Evolutionary conservation across 306 rosid genomes (phyloP).

Genomic region (Sicyos edulis): DNA sequence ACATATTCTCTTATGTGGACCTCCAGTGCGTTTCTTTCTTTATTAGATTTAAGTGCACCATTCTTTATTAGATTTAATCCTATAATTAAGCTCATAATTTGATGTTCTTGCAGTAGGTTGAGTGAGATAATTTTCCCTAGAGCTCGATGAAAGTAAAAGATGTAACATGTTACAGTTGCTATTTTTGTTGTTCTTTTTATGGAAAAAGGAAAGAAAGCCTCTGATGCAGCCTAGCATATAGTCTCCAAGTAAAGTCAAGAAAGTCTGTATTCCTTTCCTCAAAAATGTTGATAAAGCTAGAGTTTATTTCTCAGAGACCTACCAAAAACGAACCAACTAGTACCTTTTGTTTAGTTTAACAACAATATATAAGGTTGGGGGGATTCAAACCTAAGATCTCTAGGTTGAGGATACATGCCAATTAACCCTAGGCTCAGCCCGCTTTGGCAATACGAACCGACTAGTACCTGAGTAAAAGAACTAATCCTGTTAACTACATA

Average conservation of each 20-base stretch:
- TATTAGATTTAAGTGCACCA: not conserved
- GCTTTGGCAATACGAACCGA: not conserved
- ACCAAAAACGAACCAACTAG: not conserved
- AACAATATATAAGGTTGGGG: too few species aligned
- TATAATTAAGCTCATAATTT: not conserved
- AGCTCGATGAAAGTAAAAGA: not conserved
- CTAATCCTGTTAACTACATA: not conserved
- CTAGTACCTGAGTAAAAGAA: not conserved
- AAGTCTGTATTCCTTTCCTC: not conserved
- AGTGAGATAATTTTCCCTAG: slow-evolving; percentile 3
- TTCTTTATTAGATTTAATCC: slow-evolving; percentile 17
- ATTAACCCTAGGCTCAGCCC: too few species aligned
- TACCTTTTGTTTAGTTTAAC: not conserved
- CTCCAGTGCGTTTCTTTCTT: slow-evolving; percentile 61
- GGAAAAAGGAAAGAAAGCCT: not conserved
- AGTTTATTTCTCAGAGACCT: not conserved
- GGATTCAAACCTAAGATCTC: too few species aligned
- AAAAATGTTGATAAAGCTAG: not conserved
- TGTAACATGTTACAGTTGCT: not conserved
- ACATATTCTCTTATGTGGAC: slow-evolving; percentile 76
- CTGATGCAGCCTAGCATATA: not conserved
- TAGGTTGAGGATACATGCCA: too few species aligned
- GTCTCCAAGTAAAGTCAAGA: not conserved
- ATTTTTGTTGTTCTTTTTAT: not conserved
- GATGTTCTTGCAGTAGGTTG: slow-evolving; percentile 11